These are phyloP conservation scores for Termitomyces sp. DNA, from an alignment of 768 basidiomycete genomes.

Conservation along the genomic window DNA sequence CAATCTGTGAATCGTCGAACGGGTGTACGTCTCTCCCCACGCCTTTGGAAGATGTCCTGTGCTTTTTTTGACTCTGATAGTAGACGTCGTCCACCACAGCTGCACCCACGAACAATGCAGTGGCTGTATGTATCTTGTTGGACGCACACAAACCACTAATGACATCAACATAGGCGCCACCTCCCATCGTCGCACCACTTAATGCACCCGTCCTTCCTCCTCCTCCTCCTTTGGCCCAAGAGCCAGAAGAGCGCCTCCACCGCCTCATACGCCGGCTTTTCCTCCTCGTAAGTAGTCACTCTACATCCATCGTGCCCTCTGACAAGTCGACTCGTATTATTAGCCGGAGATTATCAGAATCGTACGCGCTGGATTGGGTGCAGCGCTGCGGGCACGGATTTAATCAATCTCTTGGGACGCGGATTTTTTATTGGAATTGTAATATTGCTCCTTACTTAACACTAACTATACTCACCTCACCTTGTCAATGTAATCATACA, in stretches of 20 bases:
- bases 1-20: background rate
- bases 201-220: background rate
- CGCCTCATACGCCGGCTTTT: background rate
- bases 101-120: background rate
- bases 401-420: background rate
- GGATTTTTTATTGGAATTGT: too few relatives aligned
- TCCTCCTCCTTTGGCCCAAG: background rate
- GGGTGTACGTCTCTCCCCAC: background rate
- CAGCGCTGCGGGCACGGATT: background rate
- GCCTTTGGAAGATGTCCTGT: background rate
- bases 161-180: background rate
- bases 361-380: background rate
- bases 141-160: background rate
- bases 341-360: background rate
- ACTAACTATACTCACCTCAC: too few relatives aligned
- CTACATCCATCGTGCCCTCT: background rate
- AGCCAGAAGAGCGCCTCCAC: background rate
- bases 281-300: background rate
- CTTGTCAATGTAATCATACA: too few relatives aligned
- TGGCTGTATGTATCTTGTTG: background rate
- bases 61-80: background rate
- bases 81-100: background rate
- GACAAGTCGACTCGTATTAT: background rate
- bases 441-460: too few relatives aligned
- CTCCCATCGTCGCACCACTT: background rate